These are phyloP conservation scores for Hortiboletus campestris DNA, from an alignment of 768 basidiomycete genomes.

Conservation along the genomic window DNA sequence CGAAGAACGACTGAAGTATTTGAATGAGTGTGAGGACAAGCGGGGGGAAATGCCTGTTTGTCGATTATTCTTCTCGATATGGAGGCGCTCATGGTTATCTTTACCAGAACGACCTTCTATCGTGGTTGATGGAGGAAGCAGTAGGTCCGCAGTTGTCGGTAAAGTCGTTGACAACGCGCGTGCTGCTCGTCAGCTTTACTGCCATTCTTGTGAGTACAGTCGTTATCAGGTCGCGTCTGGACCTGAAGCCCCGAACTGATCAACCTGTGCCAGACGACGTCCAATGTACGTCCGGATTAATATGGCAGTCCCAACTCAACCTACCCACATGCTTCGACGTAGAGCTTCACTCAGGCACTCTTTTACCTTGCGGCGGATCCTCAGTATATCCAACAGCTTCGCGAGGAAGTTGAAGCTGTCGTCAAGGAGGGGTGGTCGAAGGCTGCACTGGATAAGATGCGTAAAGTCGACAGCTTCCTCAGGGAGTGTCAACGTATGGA, in stretches of 20 bases:
- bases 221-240: no score
- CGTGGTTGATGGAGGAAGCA: slow-evolving; percentile 32
- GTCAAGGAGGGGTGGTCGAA: slow-evolving; percentile 32
- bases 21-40: slow-evolving; percentile 22
- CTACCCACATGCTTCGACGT: no score
- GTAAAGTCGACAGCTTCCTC: slow-evolving; percentile 40
- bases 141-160: slow-evolving; percentile 10
- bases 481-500: slow-evolving; percentile 35
- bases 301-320: no score
- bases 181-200: slow-evolving; percentile 16
- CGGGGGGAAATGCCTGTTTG: slow-evolving; percentile 35
- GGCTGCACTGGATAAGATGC: slow-evolving; percentile 27
- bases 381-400: slow-evolving; percentile 32
- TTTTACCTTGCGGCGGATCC: slow-evolving; percentile 37
- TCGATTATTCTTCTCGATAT: neutral
- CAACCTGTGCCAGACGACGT: neutral
- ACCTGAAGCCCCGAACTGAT: no score
- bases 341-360: slow-evolving; percentile 35
- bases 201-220: slow-evolving; percentile 22
- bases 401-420: slow-evolving; percentile 37
- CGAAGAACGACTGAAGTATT: slow-evolving; percentile 23
- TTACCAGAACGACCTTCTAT: slow-evolving; percentile 33
- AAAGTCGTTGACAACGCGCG: slow-evolving; percentile 21
- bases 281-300: neutral
- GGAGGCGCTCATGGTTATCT: neutral